phyloP scores from a whole-genome alignment of 305 asterid genomes.

The Andrographis paniculata region DNA sequence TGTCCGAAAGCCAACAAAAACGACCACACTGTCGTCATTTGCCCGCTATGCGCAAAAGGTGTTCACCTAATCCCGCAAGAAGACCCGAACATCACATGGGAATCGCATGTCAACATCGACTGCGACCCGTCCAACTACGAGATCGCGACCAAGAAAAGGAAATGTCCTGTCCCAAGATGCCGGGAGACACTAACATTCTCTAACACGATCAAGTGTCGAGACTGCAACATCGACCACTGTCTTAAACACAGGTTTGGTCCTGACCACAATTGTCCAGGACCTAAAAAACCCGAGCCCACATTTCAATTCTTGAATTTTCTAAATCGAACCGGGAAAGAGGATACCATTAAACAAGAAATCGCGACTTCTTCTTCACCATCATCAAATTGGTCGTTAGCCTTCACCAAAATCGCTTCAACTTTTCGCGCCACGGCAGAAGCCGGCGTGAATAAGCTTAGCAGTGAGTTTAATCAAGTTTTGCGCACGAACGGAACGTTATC shows the following conservation, averaged over 20 bases:
- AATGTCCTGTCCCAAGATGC: conserved; percentile 86
- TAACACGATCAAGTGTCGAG: conserved; percentile 69
- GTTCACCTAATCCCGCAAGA: conserved; percentile 70
- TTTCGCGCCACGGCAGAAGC: conserved; percentile 66
- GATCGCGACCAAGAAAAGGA: conserved; percentile 68
- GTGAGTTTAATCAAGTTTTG: conserved; percentile 44
- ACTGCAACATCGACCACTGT: conserved; percentile 69
- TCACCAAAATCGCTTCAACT: conserved; percentile 49
- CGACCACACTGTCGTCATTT: conserved; percentile 73
- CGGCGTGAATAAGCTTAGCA: conserved; percentile 63
- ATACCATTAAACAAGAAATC: conserved; percentile 31
- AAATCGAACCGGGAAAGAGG: conserved; percentile 39
- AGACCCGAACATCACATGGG: conserved; percentile 94
- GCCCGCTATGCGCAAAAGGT: conserved; percentile 94
- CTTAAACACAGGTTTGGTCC: conserved; percentile 87
- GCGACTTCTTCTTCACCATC: conserved; percentile 44
- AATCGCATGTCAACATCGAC: conserved; percentile 81
- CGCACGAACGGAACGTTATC: conserved; percentile 22
- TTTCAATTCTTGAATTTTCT: conserved; percentile 57
- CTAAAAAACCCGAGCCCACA: conserved; percentile 48
- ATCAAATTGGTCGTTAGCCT: conserved; percentile 54
- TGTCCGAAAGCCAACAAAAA: conserved; percentile 76
- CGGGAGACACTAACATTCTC: conserved; percentile 76
- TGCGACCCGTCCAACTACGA: conserved; percentile 94
- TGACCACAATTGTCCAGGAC: conserved; percentile 87